Evolutionary conservation across 2,329 filamentous ascomycete species (phyloP), one percentile per base, ranked within the genome.

Genomic region (Penicillium decumbens): DNA sequence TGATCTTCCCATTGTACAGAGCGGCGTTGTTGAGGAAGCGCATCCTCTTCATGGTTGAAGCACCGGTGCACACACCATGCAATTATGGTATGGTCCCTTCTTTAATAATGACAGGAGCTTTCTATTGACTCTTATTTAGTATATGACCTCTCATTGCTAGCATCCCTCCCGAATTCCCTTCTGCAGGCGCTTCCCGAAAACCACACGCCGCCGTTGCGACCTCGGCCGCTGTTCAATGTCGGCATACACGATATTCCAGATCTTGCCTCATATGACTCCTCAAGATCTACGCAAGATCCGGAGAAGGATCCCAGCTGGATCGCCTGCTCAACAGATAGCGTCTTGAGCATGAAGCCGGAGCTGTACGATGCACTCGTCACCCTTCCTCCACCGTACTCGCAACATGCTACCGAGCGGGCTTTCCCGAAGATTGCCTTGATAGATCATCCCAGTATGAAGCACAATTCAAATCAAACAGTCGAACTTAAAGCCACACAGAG

Each of bases 321-420:
- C 51, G 93, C 92, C 10, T 96, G 91, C 69, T 96, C 92, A 3
- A 97, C 92, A 1, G 93, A 98, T 72, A 92, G 88, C 64, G 93
- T 98, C 50, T 79, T 98, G 12, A 84, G 83, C 41, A 87, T 89
- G 70, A 97, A 97, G 73, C 81, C 84, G 43, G 81, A 87, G 2
- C 80, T 98, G 2, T 97, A 90, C 77, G 93, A 98, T 66, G 79
- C 96, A 60, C 80, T 96, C 33, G 85, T 97, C 52, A 89, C 88
- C 46, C 80, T 97, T 64, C 89, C 90, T 0, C 78, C 83, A 1
- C 68, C 79, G 5, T 75, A 85, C 59, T 72, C 81, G 3, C 73
- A 80, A 45, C 74, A 82, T 39, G 80, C 80, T 6, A 75, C 77
- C 24, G 77, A 80, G 57, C 84, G 79, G 58, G 73, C 80, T 15